These are phyloP conservation scores for Ceratocystis alfenasii DNA, from an alignment of 2,329 filamentous ascomycete genomes.

Conservation along the genomic window DNA sequence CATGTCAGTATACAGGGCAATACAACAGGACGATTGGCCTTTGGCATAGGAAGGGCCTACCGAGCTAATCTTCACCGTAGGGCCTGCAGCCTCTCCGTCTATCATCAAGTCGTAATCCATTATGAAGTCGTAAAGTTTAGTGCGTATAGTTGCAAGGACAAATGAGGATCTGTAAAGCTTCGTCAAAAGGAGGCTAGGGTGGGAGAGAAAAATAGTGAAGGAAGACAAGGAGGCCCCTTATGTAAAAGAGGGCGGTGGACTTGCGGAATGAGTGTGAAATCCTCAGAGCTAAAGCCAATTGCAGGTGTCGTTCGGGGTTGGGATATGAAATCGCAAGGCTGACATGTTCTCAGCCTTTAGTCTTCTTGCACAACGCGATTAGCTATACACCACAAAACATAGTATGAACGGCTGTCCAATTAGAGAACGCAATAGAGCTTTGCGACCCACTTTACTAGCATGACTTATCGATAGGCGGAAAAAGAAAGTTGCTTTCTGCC, in stretches of 20 bases:
- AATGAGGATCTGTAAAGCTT: conserved; percentile 7
- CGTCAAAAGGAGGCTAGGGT: background rate
- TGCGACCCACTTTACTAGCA: background rate
- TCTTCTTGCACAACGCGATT: background rate
- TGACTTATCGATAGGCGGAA: conserved; percentile 18
- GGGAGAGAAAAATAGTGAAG: background rate
- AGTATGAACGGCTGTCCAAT: background rate
- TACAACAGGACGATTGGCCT: background rate
- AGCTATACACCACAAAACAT: background rate
- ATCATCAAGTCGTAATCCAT: conserved; percentile 54
- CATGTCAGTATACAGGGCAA: background rate
- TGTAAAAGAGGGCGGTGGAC: background rate
- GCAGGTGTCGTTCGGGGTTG: background rate
- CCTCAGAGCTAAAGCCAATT: background rate
- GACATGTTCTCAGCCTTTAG: conserved; percentile 4
- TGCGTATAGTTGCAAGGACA: background rate
- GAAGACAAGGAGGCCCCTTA: background rate
- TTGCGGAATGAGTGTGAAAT: background rate
- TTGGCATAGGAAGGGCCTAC: conserved; percentile 30
- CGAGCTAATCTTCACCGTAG: conserved; percentile 48
- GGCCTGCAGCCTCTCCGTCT: conserved; percentile 45
- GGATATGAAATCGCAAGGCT: background rate
- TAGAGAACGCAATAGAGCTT: background rate
- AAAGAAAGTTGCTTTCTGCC: conserved; percentile 19
- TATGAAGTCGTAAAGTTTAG: conserved; percentile 9